Evolutionary conservation across 805 yeast species (phyloP).

Genomic region (Hyphopichia homilentoma): DNA sequence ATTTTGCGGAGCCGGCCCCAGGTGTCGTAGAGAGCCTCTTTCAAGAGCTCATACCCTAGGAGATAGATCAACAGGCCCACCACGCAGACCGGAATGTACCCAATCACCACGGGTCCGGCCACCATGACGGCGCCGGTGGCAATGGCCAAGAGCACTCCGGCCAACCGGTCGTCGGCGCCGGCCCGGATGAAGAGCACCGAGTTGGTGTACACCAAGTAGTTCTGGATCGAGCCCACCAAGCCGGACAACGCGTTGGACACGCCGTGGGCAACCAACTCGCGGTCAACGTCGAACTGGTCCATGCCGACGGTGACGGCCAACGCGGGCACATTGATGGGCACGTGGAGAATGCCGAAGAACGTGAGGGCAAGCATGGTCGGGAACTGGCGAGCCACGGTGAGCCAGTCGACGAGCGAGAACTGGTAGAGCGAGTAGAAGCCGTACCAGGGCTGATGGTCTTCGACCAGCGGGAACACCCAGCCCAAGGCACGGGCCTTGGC

Average conservation of each 20-base stretch:
- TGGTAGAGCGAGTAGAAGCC: slow-evolving; percentile 73
- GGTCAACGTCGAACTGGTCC: slow-evolving; percentile 84
- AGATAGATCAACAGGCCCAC: slow-evolving; percentile 90
- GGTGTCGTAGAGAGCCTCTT: slow-evolving; percentile 85
- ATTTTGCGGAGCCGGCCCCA: slow-evolving; percentile 67
- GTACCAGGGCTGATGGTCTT: slow-evolving; percentile 81
- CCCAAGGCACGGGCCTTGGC: slow-evolving; percentile 64
- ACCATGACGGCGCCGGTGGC: slow-evolving; percentile 81
- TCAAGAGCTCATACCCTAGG: slow-evolving; percentile 83
- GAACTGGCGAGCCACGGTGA: slow-evolving; percentile 57
- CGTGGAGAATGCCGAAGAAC: slow-evolving; percentile 92
- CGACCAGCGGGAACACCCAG: slow-evolving; percentile 76
- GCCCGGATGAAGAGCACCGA: slow-evolving; percentile 88
- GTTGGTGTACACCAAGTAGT: slow-evolving; percentile 92
- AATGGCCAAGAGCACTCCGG: slow-evolving; percentile 84
- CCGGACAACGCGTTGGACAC: slow-evolving; percentile 86
- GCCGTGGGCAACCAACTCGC: slow-evolving; percentile 94
- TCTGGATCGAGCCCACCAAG: slow-evolving; percentile 80
- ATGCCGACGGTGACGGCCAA: slow-evolving; percentile 85
- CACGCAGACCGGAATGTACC: slow-evolving; percentile 91
- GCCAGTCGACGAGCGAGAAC: slow-evolving; percentile 72
- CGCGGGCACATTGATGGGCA: slow-evolving; percentile 97
- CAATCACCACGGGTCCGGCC: slow-evolving; percentile 89
- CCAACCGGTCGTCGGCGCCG: slow-evolving; percentile 86
- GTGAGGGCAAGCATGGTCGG: slow-evolving; percentile 96